Base-by-base conservation (phyloP, 2,329 filamentous ascomycete genomes). In the Fusarium continuum region DNA sequence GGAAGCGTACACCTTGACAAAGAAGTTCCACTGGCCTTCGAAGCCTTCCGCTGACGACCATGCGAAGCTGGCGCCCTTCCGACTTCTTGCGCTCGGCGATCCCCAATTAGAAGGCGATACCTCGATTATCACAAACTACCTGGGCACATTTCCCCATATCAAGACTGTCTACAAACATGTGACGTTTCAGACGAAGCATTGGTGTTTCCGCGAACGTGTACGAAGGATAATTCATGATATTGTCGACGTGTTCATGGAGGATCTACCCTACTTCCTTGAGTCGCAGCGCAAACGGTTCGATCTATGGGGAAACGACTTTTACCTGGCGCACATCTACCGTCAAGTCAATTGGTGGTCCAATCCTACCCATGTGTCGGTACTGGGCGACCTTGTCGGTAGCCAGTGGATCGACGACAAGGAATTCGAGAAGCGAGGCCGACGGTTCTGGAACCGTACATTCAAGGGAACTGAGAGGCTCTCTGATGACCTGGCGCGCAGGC, bases 71-170 rank as follows among this genome's bases (percentile, higher is more conserved):
- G 91, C 92, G 4, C 92, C 93, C 1, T 97, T 98, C 72, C 86
- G 94, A 55, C 86, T 98, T 4, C 88, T 98, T 13, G 88, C 93
- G 2, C 85, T 98, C 19, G 94, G 91, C 59, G 94, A 98, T 75
- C 94, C 94, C 6, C 94, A 98, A 75, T 85, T 98, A 49, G 94
- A 98, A 78, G 94, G 94, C 69, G 92, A 97, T 73, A 92, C 90
- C 3, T 93, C 91, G 7, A 88, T 97, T 22, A 90, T 89, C 14
- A 83, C 82, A 48, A 78, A 80, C 29, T 79, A 83, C 62, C 75
- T 83, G 31, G 79, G 82, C 39, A 74, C 79, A 2, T 84, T 88
- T 45, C 84, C 85, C 2, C 84, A 88, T 67, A 68, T 84, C 4
- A 77, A 76, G 49, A 78, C 75, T 63, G 77, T 83, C 17, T 74